Base-by-base conservation (phyloP, 1,139 yeast genomes). In the Geotrichum europaeum region DNA sequence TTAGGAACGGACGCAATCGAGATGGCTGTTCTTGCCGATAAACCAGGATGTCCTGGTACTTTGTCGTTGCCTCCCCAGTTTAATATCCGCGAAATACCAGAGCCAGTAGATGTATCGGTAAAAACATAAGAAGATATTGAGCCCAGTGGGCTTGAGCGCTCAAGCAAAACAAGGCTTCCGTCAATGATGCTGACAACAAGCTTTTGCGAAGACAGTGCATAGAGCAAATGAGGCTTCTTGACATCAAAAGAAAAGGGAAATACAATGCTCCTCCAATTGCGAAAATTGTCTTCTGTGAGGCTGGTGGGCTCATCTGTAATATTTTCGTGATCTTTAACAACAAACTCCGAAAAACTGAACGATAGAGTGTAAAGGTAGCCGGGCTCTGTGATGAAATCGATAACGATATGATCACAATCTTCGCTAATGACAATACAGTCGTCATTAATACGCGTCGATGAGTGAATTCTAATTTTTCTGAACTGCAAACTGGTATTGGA, bases 211-310 rank as follows among this genome's bases (percentile, higher is more conserved):
- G 81, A 79, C 7, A 84, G 71, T 0, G 85, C 72, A 60, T 79
- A 78, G 62, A 89, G 67, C 24, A 78, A 73, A 62, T 82, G 82
- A 1, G 96, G 94, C 13, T 77, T 73, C 66, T 91, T 80, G 51
- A 86, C 76, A 62, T 87, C 90, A 69, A 89, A 88, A 15, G 90
- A 84, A 69, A 86, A 87, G 0, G 96, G 96, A 49, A 64, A 64
- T 55, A 69, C 69, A 55, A 72, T 66, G 47, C 67, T 65, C 49
- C 73, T 57, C 75, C 75, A 72, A 12, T 60, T 50, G 10, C 60
- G 22, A 1, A 68, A 63, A 54, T 68, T 68, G 49, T 49, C 51
- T 49, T 68, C 65, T 2, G 62, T 47, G 12, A 67, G 56, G 6
- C 52, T 32, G 7, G 61, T 51, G 5, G 59, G 51, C 22, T 43